Conservation (phyloP, 352 stramenopile species). For the Phytophthora tubulina region DNA sequence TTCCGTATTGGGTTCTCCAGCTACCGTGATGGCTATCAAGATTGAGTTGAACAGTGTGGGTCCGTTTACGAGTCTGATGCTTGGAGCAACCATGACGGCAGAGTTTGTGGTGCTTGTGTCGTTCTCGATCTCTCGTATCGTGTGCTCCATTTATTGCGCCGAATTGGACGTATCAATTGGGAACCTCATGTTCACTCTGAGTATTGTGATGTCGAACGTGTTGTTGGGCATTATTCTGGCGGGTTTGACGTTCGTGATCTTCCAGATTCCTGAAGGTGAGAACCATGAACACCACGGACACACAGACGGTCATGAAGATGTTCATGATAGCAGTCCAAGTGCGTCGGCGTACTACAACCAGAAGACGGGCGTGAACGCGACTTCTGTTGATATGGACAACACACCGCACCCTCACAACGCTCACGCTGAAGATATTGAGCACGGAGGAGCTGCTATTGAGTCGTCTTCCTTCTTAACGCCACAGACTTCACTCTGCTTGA, state of each 20-base stretch:
- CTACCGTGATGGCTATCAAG: conserved; percentile 83
- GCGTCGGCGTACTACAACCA: conserved; percentile 25
- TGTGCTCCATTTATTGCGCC: conserved; percentile 69
- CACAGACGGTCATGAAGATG: not conserved
- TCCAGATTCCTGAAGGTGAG: conserved; percentile 53
- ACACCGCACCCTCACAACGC: conserved; percentile 14
- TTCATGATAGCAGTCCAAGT: not conserved
- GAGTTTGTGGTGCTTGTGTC: conserved; percentile 79
- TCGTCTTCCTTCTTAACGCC: conserved; percentile 16
- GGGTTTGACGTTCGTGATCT: conserved; percentile 59
- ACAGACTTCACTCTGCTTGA: conserved; percentile 48
- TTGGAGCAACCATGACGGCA: conserved; percentile 71
- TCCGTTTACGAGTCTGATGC: conserved; percentile 78
- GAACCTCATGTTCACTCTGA: conserved; percentile 66
- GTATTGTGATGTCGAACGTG: conserved; percentile 63
- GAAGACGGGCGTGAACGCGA: conserved; percentile 23
- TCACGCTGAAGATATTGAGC: conserved; percentile 1
- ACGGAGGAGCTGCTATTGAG: not conserved
- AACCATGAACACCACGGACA: conserved; percentile 17
- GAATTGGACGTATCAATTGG: conserved; percentile 58
- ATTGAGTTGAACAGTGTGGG: conserved; percentile 79
- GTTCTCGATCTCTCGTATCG: conserved; percentile 72
- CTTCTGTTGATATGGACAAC: conserved; percentile 8
- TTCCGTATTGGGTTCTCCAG: conserved; percentile 67
- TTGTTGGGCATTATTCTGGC: conserved; percentile 54